These are phyloP conservation scores for Neophaeococcomyces mojaviensis DNA, from an alignment of 2,329 filamentous ascomycete species.

Conservation along the genomic window DNA sequence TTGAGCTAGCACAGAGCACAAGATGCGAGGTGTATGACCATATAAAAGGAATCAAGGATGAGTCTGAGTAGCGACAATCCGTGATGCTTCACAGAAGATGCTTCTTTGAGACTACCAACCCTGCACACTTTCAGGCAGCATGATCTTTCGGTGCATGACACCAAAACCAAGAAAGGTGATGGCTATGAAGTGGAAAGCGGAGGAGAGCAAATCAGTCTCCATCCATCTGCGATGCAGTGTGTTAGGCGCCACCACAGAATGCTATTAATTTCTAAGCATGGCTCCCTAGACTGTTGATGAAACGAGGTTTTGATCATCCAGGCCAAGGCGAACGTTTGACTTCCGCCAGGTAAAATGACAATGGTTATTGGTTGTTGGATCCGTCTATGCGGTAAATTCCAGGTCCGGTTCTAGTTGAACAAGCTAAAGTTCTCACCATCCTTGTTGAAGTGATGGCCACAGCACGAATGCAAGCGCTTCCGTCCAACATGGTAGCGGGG, in stretches of 20 bases:
- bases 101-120: no score
- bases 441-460: no score
- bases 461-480: no score
- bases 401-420: no score
- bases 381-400: no score
- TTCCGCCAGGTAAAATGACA: no score
- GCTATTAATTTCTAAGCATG: not conserved
- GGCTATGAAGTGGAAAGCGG: not conserved
- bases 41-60: not conserved
- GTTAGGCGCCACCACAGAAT: not conserved
- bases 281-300: not conserved
- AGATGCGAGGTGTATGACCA: no score
- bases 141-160: slow-evolving; percentile 1
- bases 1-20: no score
- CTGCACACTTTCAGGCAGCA: slow-evolving; percentile 4
- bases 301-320: not conserved
- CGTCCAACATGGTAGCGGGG: no score
- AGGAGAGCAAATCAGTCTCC: not conserved
- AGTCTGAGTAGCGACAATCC: not conserved
- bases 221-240: not conserved
- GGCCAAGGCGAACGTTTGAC: no score
- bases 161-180: not conserved
- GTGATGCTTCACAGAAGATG: not conserved
- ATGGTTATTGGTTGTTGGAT: no score
- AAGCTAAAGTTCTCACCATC: no score